Percentiles rank a stretch among this genome's conserved stretches.
phyloP scores from a whole-genome alignment of 2,329 filamentous ascomycete genomes.

The Fusarium sp. region DNA sequence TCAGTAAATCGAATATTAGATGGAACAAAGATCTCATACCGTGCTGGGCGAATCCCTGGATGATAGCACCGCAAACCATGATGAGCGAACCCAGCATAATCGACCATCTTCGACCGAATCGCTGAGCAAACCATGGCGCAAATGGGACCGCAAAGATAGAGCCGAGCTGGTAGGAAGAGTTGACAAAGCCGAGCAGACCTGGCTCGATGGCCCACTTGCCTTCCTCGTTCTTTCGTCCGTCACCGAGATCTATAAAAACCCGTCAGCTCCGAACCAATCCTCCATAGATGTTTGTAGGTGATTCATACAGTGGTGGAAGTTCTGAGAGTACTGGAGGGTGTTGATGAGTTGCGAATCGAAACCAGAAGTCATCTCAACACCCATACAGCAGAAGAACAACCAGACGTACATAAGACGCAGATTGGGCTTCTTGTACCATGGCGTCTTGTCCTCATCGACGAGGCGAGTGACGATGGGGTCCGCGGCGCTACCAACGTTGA shows the following conservation, averaged over 20 bases:
- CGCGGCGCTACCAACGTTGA: conserved; percentile 30
- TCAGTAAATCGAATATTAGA: not conserved
- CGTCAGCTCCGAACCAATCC: not conserved
- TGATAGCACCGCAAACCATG: conserved; percentile 63
- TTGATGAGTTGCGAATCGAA: conserved; percentile 61
- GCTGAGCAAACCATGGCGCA: conserved; percentile 60
- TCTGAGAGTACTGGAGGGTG: conserved; percentile 51
- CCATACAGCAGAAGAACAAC: conserved; percentile 63
- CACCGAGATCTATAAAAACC: conserved; percentile 14
- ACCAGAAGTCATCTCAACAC: conserved; percentile 65
- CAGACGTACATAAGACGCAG: conserved; percentile 60
- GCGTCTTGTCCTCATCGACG: conserved; percentile 44
- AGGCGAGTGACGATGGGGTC: conserved; percentile 45
- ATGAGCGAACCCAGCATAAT: conserved; percentile 64
- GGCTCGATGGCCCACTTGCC: conserved; percentile 41
- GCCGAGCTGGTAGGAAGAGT: conserved; percentile 64
- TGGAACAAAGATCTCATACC: conserved; percentile 5
- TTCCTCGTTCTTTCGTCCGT: conserved; percentile 24
- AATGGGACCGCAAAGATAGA: conserved; percentile 64
- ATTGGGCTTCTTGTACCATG: conserved; percentile 65
- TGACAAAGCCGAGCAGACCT: conserved; percentile 57
- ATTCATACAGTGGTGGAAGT: conserved; percentile 49
- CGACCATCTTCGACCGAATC: conserved; percentile 56
- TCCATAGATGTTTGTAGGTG: rapidly evolving
- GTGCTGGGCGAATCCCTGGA: conserved; percentile 62